Evolutionary conservation across 2,329 filamentous ascomycete genomes (phyloP), one percentile per base, ranked within the genome.

Genomic region (Hypoxylon sp.): DNA sequence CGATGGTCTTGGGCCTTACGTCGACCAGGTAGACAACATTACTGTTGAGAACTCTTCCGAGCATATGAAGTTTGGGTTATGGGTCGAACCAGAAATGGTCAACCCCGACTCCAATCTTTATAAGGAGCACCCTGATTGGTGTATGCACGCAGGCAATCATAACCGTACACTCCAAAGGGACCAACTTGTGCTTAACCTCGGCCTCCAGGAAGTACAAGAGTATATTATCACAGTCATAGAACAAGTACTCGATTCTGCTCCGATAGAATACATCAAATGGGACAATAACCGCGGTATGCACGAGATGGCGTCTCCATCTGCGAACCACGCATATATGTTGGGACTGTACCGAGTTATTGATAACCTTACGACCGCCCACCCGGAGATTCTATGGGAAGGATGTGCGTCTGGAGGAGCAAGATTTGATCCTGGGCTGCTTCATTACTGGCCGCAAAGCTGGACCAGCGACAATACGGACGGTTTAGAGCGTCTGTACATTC

Each of bases 71-170:
- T 91, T 91, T 69, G 89, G 89, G 14, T 82, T 91, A 3, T 91
- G 89, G 89, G 83, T 91, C 1, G 90, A 91, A 74, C 89, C 88
- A 0, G 89, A 91, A 72, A 91, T 91, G 90, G 85, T 91, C 54
- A 90, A 88, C 63, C 85, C 86, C 1, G 86, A 88, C 58, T 91
- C 89, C 0, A 84, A 81, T 1, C 80, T 91, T 1, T 91, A 91
- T 74, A 76, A 83, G 0, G 79, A 87, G 48, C 89, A 91, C 70
- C 89, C 89, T 0, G 88, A 91, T 61, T 91, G 89, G 89, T 87
- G 83, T 2, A 73, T 91, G 57, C 85, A 88, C 61, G 85, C 88
- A 0, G 87, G 86, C 3, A 76, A 81, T 0, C 87, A 91, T 72
- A 81, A 85, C 1, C 84, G 88, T 11, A 90, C 85, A 0, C 78